Evolutionary conservation across 805 yeast genomes (phyloP).

Genomic region (Kuraishia ogatae): DNA sequence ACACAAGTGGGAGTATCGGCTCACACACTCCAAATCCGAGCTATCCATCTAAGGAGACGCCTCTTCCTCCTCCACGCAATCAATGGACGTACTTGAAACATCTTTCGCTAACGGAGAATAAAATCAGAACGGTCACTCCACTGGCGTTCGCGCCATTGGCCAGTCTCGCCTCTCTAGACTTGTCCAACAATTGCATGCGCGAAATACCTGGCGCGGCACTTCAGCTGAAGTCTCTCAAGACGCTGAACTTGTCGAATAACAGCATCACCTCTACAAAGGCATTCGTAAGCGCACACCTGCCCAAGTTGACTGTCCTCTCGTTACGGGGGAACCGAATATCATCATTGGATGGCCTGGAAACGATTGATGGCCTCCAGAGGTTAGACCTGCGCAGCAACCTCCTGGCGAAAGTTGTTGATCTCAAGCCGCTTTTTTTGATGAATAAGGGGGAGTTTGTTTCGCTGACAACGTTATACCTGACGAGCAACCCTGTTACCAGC

Average conservation of each 20-base stretch:
- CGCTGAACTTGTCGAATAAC: constrained; percentile 45
- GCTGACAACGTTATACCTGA: constrained; percentile 18
- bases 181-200: constrained; percentile 44
- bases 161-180: constrained; percentile 35
- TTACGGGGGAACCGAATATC: constrained; percentile 38
- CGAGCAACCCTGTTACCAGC: constrained; percentile 29
- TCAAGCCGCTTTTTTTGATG: constrained; percentile 30
- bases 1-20: too few species aligned
- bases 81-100: constrained; percentile 31
- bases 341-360: constrained; percentile 36
- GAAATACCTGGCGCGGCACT: constrained; percentile 43
- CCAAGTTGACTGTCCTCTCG: constrained; percentile 36
- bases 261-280: constrained; percentile 22
- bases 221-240: constrained; percentile 36
- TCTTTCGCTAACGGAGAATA: constrained; percentile 30
- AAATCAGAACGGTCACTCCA: constrained; percentile 21
- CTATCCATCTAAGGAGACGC: too few species aligned
- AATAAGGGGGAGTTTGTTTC: constrained; percentile 10
- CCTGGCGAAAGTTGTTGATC: constrained; percentile 24
- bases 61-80: constrained; percentile 1
- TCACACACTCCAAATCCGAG: too few species aligned
- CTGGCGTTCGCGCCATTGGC: constrained; percentile 21
- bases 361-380: constrained; percentile 33
- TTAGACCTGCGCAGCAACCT: constrained; percentile 44
- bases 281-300: constrained; percentile 28